These are phyloP conservation scores for Wickerhamomyces ciferrii DNA, from an alignment of 805 yeast species.

Conservation along the genomic window DNA sequence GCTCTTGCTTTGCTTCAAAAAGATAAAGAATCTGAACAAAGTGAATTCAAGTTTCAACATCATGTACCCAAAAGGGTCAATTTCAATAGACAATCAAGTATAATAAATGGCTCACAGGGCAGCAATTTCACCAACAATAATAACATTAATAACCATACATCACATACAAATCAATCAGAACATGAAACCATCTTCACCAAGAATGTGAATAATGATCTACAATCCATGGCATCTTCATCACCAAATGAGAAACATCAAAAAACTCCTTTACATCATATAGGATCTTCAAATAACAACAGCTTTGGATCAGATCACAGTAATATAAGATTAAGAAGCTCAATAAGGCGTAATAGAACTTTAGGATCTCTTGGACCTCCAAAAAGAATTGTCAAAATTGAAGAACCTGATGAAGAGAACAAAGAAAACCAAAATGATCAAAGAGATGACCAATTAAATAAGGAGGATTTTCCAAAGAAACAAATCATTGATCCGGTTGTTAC, in stretches of 20 bases:
- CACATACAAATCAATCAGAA: constrained; percentile 16
- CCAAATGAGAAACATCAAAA: constrained; percentile 10
- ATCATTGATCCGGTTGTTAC: not conserved
- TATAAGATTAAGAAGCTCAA: constrained; percentile 21
- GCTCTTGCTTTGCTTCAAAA: constrained; percentile 46
- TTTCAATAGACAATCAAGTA: constrained; percentile 14
- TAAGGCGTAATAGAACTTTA: constrained; percentile 23
- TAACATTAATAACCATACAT: constrained; percentile 6
- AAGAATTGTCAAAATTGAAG: constrained; percentile 17
- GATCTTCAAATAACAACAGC: constrained; percentile 7
- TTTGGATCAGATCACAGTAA: constrained; percentile 11
- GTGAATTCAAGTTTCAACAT: not conserved
- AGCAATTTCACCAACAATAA: constrained; percentile 7
- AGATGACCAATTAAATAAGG: not conserved
- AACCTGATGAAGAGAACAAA: not conserved
- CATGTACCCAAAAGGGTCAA: constrained; percentile 18
- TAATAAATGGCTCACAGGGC: not conserved
- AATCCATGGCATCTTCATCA: constrained; percentile 13
- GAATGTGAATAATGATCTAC: constrained; percentile 4
- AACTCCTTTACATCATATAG: constrained; percentile 13
- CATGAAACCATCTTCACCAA: constrained; percentile 20
- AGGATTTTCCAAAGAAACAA: not conserved
- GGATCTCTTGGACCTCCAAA: constrained; percentile 31
- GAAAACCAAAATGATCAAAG: not conserved
- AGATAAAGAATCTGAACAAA: constrained; percentile 11